Evolutionary conservation across 192 early-diverging fungal genomes (phyloP), one percentile per base, ranked within the genome.

Genomic region (Dissophora globulifera): DNA sequence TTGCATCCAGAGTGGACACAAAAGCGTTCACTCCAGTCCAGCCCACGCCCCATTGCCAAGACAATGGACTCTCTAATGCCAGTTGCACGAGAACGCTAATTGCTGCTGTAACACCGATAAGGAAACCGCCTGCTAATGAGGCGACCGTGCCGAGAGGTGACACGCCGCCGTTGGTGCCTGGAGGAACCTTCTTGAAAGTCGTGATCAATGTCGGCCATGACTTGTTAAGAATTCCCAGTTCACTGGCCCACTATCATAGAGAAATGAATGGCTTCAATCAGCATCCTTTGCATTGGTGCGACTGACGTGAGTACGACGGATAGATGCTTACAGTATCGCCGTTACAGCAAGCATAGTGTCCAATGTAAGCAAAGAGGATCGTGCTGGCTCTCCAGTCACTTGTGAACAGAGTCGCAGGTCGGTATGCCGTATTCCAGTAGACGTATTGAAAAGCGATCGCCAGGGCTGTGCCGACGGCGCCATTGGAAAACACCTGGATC

Each of bases 161-260:
- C 11, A 97, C 78, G 2, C 90, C 96, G 12, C 96, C 96, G 79
- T 98, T 98, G 15, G 94, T 96, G 2, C 96, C 96, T 26, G 91
- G 90, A 12, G 96, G 96, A 8, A 96, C 96, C 30, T 81, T 63
- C 42, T 84, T 82, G 29, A 90, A 68, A 0, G 90, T 90, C 6
- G 96, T 98, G 42, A 98, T 95, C 12, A 98, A 81, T 22, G 84
- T 71, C 13, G 96, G 96, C 84, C 84, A 88, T 27, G 75, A 64
- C 26, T 83, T 83, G 69, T 86, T 91, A 20, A 98, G 78, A 15
- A 94, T 86, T 1, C 96, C 96, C 23, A 98, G 80, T 71, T 98
- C 96, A 78, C 89, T 92, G 30, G 95, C 92, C 92, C 92, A 96
- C 85, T 88, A 62, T 52, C 43, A n/a, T n/a, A n/a, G n/a, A 4